A percentile compares a stretch with the other conserved stretches of the same genome.
phyloP scores from a whole-genome alignment of 177 flowering plant species.

The Telopea speciosissima region DNA sequence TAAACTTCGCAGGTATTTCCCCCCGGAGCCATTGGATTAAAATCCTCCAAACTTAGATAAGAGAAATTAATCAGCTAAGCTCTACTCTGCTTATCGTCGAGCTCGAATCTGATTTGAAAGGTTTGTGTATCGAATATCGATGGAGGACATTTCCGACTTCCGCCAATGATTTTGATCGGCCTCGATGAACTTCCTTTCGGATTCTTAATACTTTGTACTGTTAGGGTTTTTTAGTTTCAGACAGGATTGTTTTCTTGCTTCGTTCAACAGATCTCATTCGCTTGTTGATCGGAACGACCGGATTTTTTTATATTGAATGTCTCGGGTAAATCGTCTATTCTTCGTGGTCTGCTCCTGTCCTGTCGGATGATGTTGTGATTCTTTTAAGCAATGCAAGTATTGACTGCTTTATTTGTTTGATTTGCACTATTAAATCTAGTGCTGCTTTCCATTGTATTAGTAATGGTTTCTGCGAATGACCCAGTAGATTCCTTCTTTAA shows the following conservation, averaged over 20 bases:
- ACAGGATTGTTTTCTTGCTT: not conserved
- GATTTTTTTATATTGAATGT: not conserved
- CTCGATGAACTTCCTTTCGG: not conserved
- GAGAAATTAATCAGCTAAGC: not conserved
- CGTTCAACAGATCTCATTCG: conserved; percentile 1
- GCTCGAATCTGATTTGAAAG: not conserved
- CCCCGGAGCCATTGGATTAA: not conserved
- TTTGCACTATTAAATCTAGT: not conserved
- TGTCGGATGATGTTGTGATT: not conserved
- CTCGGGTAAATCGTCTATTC: not conserved
- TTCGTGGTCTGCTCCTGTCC: not conserved
- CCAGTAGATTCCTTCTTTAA: conserved; percentile 70
- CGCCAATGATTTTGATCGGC: not conserved
- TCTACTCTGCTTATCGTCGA: not conserved
- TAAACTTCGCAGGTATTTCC: not conserved
- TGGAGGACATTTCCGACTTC: not conserved
- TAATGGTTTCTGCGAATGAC: conserved; percentile 66
- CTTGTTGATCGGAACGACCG: not conserved
- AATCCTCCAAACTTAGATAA: not conserved
- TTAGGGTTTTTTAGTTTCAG: not conserved
- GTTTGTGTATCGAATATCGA: not conserved
- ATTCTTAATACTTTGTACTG: not conserved
- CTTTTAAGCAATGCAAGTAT: not conserved
- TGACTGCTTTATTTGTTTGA: not conserved
- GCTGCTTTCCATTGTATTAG: conserved; percentile 14